Conservation (phyloP, 345 rosid species). For the Arabidopsis arenosa region DNA sequence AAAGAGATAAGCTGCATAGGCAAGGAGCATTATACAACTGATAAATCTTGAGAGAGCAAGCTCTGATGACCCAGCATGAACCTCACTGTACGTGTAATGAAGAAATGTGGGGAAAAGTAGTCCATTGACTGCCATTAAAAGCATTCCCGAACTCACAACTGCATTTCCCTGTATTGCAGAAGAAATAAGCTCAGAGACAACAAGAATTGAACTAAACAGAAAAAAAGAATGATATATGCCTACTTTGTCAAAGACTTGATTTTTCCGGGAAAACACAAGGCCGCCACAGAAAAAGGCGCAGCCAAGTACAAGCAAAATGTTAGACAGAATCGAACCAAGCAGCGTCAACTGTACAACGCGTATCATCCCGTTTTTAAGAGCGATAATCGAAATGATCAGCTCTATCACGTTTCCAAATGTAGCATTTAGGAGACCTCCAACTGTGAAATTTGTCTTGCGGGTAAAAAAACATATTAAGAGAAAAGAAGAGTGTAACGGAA, state of each 20-base stretch:
- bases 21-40: constrained; percentile 91
- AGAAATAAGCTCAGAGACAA: constrained; percentile 41
- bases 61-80: constrained; percentile 85
- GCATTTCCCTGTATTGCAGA: constrained; percentile 71
- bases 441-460: constrained; percentile 39
- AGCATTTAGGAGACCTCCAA: constrained; percentile 93
- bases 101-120: constrained; percentile 91
- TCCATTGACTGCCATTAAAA: constrained; percentile 98
- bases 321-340: constrained; percentile 90
- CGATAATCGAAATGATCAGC: constrained; percentile 85
- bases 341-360: constrained; percentile 92
- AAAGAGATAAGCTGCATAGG: constrained; percentile 81
- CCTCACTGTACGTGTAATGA: constrained; percentile 85
- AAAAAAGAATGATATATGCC: neutral
- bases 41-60: constrained; percentile 94
- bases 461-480: constrained; percentile 1
- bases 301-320: constrained; percentile 95
- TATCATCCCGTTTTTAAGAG: constrained; percentile 74
- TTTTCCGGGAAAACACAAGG: constrained; percentile 63
- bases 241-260: constrained; percentile 89
- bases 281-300: constrained; percentile 96
- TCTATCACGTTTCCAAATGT: constrained; percentile 97
- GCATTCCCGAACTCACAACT: constrained; percentile 80
- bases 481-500: neutral
- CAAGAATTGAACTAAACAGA: neutral